Evolutionary conservation across 345 rosid species (phyloP).

Genomic region (Capsella bursapastoris): DNA sequence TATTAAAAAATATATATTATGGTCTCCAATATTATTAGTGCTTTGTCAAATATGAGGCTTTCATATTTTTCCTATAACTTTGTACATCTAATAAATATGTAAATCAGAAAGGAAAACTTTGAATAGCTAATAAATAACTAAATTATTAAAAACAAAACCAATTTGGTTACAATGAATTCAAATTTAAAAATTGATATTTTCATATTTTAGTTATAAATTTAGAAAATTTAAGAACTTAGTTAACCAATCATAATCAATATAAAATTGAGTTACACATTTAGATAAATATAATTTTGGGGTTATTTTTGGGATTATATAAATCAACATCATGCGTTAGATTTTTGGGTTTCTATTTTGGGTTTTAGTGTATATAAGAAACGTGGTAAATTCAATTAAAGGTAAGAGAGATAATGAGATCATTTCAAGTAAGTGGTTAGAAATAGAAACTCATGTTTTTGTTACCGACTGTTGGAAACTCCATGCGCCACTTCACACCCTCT

Average conservation of each 20-base stretch:
- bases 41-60: not conserved
- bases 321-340: no score
- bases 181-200: no score
- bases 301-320: not conserved
- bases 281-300: not conserved
- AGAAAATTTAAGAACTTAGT: no score
- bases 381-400: no score
- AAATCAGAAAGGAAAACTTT: no score
- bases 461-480: slow-evolving; percentile 17
- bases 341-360: no score
- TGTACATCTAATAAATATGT: no score
- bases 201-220: no score
- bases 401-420: not conserved
- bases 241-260: not conserved
- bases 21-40: not conserved
- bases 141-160: not conserved
- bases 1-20: no score
- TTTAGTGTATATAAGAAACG: no score
- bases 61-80: not conserved
- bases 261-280: not conserved
- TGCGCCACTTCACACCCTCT: slow-evolving; percentile 10
- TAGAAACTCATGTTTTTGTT: not conserved
- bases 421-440: not conserved
- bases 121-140: no score
- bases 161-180: no score